These are phyloP conservation scores for Diaporthe sp. DNA, from an alignment of 2,329 filamentous ascomycete species.

Conservation along the genomic window DNA sequence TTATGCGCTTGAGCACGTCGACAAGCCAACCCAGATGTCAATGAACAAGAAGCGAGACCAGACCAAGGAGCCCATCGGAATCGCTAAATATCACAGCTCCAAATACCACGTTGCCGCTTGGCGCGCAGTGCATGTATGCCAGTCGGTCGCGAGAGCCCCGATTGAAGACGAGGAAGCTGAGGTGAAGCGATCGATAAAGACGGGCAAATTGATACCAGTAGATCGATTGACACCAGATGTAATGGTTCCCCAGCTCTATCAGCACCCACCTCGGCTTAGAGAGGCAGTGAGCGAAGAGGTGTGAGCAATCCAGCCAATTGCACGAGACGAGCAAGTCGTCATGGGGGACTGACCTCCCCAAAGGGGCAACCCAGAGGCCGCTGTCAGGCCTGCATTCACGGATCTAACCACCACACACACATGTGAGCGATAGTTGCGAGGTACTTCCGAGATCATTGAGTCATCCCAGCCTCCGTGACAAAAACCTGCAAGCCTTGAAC, in stretches of 20 bases:
- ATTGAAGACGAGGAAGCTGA: background rate
- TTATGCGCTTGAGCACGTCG: constrained; percentile 23
- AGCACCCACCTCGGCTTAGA: constrained; percentile 42
- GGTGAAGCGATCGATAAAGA: constrained; percentile 19
- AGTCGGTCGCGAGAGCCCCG: background rate
- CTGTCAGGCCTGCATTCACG: constrained; percentile 39
- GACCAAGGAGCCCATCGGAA: constrained; percentile 13
- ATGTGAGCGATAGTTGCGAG: constrained; percentile 9
- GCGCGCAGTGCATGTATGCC: background rate
- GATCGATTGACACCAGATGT: constrained; percentile 16
- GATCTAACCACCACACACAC: constrained; percentile 33
- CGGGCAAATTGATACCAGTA: constrained; percentile 21
- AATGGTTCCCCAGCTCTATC: constrained; percentile 13
- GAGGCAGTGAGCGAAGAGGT: constrained; percentile 21
- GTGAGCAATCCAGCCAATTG: constrained; percentile 37
- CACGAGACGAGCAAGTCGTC: constrained; percentile 34
- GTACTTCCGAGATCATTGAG: background rate
- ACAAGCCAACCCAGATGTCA: constrained; percentile 25
- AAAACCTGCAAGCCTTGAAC: background rate
- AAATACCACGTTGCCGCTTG: constrained; percentile 33
- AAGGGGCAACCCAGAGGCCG: constrained; percentile 37
- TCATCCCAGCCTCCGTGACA: background rate
- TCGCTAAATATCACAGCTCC: background rate
- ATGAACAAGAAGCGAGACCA: background rate
- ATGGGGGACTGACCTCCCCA: constrained; percentile 39